Conservation (phyloP, 169 alveolate species). For the Plasmodium malariae region DNA sequence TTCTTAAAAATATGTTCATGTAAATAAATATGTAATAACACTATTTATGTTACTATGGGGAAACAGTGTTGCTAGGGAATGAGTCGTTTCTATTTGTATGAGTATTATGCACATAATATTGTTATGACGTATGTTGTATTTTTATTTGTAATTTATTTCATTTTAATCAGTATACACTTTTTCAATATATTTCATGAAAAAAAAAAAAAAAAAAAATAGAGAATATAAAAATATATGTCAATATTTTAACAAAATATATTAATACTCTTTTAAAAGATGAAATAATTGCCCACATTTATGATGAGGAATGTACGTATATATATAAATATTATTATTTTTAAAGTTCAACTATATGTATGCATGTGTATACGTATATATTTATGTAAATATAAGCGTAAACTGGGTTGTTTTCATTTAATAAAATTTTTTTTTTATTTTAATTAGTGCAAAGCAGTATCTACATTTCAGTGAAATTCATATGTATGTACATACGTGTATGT, state of each 20-base stretch:
- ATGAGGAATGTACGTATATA: too few species aligned
- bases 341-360: too few species aligned
- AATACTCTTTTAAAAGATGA: neutral
- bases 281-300: neutral
- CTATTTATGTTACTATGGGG: neutral
- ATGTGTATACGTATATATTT: neutral
- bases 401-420: too few species aligned
- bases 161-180: neutral
- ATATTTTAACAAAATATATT: neutral
- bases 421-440: too few species aligned
- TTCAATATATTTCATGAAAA: neutral
- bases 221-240: neutral
- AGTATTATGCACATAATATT: neutral
- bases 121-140: neutral
- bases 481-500: too few species aligned
- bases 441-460: too few species aligned
- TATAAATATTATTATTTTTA: too few species aligned
- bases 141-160: neutral
- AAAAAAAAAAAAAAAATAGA: too few species aligned
- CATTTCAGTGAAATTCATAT: too few species aligned
- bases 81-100: neutral
- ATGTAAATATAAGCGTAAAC: too few species aligned
- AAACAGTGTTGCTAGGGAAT: neutral
- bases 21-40: slow-evolving; percentile 1
- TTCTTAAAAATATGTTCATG: neutral